These are phyloP conservation scores for Mucor racemosus DNA, from an alignment of 371 early-diverging fungal species.

Conservation along the genomic window DNA sequence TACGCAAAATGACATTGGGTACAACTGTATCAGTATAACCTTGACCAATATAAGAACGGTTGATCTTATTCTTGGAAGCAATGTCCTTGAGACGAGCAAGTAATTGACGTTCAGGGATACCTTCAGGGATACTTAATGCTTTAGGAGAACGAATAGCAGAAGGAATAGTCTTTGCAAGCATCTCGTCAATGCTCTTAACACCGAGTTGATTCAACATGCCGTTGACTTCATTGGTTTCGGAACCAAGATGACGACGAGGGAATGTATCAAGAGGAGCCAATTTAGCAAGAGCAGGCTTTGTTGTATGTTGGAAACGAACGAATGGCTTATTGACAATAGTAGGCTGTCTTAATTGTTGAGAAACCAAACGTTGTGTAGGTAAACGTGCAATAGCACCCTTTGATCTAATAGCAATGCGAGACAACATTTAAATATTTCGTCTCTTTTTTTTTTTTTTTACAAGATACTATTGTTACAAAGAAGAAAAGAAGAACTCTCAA, in stretches of 20 bases:
- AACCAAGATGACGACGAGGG: constrained; percentile 90
- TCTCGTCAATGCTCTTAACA: constrained; percentile 76
- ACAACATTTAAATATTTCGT: constrained; percentile 29
- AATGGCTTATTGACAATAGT: constrained; percentile 18
- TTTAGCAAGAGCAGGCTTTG: constrained; percentile 41
- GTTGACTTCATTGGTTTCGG: constrained; percentile 70
- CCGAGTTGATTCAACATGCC: constrained; percentile 85
- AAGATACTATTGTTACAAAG: constrained; percentile 5
- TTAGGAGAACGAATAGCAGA: constrained; percentile 75
- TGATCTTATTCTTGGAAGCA: constrained; percentile 89
- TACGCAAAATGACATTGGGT: constrained; percentile 94
- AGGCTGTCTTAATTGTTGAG: constrained; percentile 22
- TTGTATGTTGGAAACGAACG: constrained; percentile 38
- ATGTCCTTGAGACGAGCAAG: constrained; percentile 78
- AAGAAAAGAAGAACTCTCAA: constrained; percentile 5
- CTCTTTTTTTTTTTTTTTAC: not conserved
- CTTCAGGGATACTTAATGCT: constrained; percentile 68
- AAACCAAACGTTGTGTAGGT: constrained; percentile 18
- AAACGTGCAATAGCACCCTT: constrained; percentile 26
- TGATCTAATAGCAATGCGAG: constrained; percentile 40
- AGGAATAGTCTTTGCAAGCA: constrained; percentile 87
- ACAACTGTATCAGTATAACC: constrained; percentile 92
- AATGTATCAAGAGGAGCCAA: constrained; percentile 75
- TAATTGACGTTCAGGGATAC: constrained; percentile 83
- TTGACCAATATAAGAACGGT: constrained; percentile 92